phyloP scores from a whole-genome alignment of 2,329 filamentous ascomycete genomes.

The Ophiocordyceps camponoti-rufipedis region DNA sequence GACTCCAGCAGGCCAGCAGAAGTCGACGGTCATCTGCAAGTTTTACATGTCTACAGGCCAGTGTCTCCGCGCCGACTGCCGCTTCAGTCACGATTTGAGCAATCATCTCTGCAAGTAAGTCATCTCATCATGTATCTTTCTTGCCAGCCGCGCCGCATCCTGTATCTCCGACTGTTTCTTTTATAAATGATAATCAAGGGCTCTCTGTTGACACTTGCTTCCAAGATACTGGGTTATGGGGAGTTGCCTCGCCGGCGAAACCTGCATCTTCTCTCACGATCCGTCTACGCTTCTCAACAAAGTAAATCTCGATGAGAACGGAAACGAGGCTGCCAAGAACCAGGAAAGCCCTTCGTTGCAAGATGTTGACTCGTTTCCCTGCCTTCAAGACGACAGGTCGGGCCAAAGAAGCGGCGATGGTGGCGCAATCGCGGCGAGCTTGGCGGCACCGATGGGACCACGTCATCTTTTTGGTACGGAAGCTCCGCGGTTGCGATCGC shows the following conservation, averaged over 20 bases:
- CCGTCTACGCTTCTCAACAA: slow-evolving; percentile 72
- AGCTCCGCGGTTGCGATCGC: slow-evolving; percentile 55
- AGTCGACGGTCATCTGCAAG: slow-evolving; percentile 84
- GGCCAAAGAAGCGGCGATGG: slow-evolving; percentile 39
- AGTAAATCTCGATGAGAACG: slow-evolving; percentile 52
- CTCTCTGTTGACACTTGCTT: not conserved
- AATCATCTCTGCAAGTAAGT: slow-evolving; percentile 96
- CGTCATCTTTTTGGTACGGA: slow-evolving; percentile 43
- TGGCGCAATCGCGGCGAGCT: slow-evolving; percentile 28
- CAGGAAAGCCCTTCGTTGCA: slow-evolving; percentile 59
- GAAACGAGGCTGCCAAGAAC: slow-evolving; percentile 43
- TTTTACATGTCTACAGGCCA: slow-evolving; percentile 94
- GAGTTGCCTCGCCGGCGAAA: slow-evolving; percentile 82
- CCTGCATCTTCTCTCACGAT: slow-evolving; percentile 95
- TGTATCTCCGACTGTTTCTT: too few relatives aligned
- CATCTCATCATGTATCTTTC: not conserved
- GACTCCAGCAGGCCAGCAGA: slow-evolving; percentile 60
- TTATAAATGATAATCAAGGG: not conserved
- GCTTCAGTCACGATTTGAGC: slow-evolving; percentile 90
- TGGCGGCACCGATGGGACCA: slow-evolving; percentile 53
- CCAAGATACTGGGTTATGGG: slow-evolving; percentile 85
- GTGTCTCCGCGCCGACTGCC: slow-evolving; percentile 86
- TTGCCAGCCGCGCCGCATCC: too few relatives aligned
- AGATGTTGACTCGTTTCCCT: slow-evolving; percentile 72
- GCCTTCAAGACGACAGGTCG: slow-evolving; percentile 41